Base-by-base conservation (phyloP, 805 yeast genomes). In the Helenozyma rhizophorensis region DNA sequence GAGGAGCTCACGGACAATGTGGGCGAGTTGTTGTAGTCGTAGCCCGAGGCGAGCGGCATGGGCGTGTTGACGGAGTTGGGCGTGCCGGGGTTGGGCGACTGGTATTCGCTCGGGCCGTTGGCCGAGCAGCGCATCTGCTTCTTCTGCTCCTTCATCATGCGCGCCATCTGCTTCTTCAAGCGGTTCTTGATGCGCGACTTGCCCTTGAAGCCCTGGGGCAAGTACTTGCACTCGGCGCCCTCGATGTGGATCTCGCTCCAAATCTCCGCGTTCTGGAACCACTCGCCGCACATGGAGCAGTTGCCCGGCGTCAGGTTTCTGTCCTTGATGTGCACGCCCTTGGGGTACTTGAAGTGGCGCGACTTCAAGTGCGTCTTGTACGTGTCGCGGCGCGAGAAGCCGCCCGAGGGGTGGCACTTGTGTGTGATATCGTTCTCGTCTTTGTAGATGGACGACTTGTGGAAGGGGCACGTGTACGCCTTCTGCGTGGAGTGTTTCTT, bases 321-420 rank as follows among this genome's bases (percentile, higher is more conserved):
- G 29, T 67, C 69, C 36, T 61, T 63, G 4, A 74, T 64, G 40
- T 65, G 65, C 10, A 74, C 71, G 4, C 79, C 80, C 23, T 72
- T 63, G 22, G 81, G 81, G 42, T 74, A 75, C 27, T 66, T 65
- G 49, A 75, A 75, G 50, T 75, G 81, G 34, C 76, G 56, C 7
- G 78, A 68, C 45, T 73, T 74, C 32, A 75, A 60, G 50, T 75
- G 81, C 2, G 77, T 75, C 45, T 74, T 73, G 51, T 71, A 73
- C 6, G 81, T 74, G 48, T 75, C 81, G 46, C 80, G 61, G 47
- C 81, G 60, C 5, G 80, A 72, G 45, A 75, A 75, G 4, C 77
- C 78, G 6, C 80, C 81, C 14, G 68, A 70, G 13, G 76, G 72
- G 47, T 74, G 80, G 41, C 81, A 75, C 40, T 66, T 62, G 32